A percentile compares a stretch with the other conserved stretches of the same genome.
Conservation (phyloP, 2,329 filamentous ascomycete species). For the Fusarium sp. region DNA sequence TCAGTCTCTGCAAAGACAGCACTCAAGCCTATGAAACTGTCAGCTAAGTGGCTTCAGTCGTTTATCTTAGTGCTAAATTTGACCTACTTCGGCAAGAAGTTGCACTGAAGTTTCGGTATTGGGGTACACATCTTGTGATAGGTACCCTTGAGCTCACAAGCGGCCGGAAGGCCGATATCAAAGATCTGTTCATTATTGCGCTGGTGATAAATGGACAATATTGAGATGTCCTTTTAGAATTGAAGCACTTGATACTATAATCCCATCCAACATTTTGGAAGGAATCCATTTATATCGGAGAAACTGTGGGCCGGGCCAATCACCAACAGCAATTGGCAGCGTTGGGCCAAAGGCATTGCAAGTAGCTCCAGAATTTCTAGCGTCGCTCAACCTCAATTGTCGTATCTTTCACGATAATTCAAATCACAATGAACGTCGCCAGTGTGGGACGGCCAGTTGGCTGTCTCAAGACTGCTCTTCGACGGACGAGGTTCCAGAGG, state of each 20-base stretch:
- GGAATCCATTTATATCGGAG: slow-evolving; percentile 45
- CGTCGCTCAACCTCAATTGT: slow-evolving; percentile 38
- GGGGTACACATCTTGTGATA: slow-evolving; percentile 11
- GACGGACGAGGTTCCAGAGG: slow-evolving; percentile 67
- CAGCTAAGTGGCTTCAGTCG: slow-evolving; percentile 26
- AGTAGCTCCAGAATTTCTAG: slow-evolving; percentile 49
- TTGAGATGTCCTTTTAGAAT: slow-evolving; percentile 16
- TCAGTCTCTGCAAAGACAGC: slow-evolving; percentile 65
- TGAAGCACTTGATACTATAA: background rate
- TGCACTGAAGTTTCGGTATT: slow-evolving; percentile 49
- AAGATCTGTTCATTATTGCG: slow-evolving; percentile 42
- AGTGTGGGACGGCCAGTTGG: slow-evolving; percentile 74
- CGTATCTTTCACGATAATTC: slow-evolving; percentile 39
- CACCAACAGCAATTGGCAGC: slow-evolving; percentile 45
- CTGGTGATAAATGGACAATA: slow-evolving; percentile 13
- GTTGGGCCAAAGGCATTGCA: slow-evolving; percentile 25
- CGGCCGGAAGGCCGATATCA: slow-evolving; percentile 48
- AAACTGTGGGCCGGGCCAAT: slow-evolving; percentile 56
- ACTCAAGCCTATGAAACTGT: slow-evolving; percentile 48
- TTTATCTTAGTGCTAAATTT: background rate
- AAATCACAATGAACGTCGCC: slow-evolving; percentile 69
- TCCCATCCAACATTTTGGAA: slow-evolving; percentile 12
- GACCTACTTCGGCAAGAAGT: slow-evolving; percentile 50
- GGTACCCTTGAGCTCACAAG: slow-evolving; percentile 34
- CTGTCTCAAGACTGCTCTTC: slow-evolving; percentile 76